Base-by-base conservation (phyloP, 2,329 filamentous ascomycete genomes). In the Colletotrichum tabaci region DNA sequence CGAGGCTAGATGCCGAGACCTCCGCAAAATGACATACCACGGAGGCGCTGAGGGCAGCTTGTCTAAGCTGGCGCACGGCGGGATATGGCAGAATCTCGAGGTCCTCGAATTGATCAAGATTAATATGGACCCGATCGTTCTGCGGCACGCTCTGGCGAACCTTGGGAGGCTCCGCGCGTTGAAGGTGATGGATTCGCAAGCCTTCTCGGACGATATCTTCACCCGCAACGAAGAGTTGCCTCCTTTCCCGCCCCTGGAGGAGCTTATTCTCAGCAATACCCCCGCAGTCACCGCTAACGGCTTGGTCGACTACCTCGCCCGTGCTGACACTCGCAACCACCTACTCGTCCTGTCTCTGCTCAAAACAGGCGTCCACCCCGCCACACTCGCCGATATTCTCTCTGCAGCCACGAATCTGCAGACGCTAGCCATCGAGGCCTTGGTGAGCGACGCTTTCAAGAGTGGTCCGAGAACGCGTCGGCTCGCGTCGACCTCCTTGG, bases 21-120 rank as follows among this genome's bases (percentile, higher is more conserved):
- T 98, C 66, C 90, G 94, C 74, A 96, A 96, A 83, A 98, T 98
- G 94, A 92, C 90, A 65, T 98, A 97, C 82, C 87, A 90, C 65
- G 85, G 86, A 57, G 96, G 96, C 15, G 89, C 94, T 1, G 96
- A 98, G 83, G 89, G 89, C 67, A 93, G 92, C 77, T 88, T 98
- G 67, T 90, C 94, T 76, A 85, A 88, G 65, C 85, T 98, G 50
- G 88, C 90, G 9, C 87, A 88, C 70, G 90, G 89, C 72, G 89
- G 84, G 67, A 80, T 91, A 62, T 96, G 94, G 93, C 86, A 87
- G 57, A 87, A 89, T 55, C 86, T 96, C 15, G 92, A 95, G 80
- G 90, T 94, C 12, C 79, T 96, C 61, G 93, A 96, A 79, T 83
- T 96, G 46, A 87, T 88, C 69, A 86, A 85, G 73, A 85, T 96